Conservation (phyloP, 2,329 filamentous ascomycete genomes). For the Trichophyton benhamiae region DNA sequence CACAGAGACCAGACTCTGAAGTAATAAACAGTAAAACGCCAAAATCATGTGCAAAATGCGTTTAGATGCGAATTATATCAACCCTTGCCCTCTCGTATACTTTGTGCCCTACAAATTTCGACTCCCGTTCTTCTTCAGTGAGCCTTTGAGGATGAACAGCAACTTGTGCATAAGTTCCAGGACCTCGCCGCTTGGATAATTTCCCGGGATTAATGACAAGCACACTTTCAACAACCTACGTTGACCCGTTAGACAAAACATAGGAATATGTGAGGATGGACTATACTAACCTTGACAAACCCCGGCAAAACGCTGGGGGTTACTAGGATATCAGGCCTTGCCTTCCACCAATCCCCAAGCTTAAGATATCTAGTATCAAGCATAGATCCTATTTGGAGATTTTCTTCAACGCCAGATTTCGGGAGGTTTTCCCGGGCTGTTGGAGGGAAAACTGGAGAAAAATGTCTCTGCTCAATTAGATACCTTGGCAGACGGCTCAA, state of each 20-base stretch:
- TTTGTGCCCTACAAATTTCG: constrained; percentile 55
- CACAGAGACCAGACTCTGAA: not conserved
- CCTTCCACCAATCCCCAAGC: constrained; percentile 79
- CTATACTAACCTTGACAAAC: constrained; percentile 63
- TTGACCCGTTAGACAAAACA: constrained; percentile 6
- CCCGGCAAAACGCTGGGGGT: constrained; percentile 71
- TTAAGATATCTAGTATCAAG: constrained; percentile 76
- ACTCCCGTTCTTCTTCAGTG: constrained; percentile 45
- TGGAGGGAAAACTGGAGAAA: constrained; percentile 79
- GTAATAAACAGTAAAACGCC: not conserved
- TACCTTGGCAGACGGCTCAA: constrained; percentile 62
- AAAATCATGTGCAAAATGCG: not conserved
- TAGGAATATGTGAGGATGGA: not conserved
- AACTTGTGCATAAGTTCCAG: constrained; percentile 78
- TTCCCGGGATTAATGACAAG: constrained; percentile 82
- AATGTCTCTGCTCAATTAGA: constrained; percentile 80
- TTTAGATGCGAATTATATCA: constrained; percentile 70
- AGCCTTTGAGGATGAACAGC: constrained; percentile 55
- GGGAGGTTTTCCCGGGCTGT: constrained; percentile 55
- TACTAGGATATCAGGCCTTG: constrained; percentile 72
- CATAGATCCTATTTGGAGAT: constrained; percentile 58
- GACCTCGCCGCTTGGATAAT: constrained; percentile 68
- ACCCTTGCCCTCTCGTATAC: constrained; percentile 74
- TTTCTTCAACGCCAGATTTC: constrained; percentile 49
- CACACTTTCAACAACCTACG: constrained; percentile 77